Evolutionary conservation across 2,329 filamentous ascomycete species (phyloP).

Genomic region (Calonectria crousiana): DNA sequence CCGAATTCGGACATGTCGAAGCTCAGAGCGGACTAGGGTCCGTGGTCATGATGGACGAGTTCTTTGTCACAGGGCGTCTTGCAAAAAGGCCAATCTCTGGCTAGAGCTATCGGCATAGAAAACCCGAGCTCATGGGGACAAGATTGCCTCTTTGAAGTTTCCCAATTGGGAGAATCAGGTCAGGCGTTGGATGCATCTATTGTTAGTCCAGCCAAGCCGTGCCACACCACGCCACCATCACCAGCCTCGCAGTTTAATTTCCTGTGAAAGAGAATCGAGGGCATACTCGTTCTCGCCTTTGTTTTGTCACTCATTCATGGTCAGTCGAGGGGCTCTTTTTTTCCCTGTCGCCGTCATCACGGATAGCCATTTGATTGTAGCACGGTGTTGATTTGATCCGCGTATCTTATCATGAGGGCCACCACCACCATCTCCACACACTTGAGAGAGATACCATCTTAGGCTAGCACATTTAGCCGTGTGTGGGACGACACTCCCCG

Average conservation of each 20-base stretch:
- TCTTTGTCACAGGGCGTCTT: slow-evolving; percentile 34
- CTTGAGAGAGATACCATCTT: slow-evolving; percentile 24
- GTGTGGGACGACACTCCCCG: slow-evolving; percentile 38
- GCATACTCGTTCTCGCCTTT: not conserved
- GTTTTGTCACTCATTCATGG: not conserved
- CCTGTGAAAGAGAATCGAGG: too few relatives aligned
- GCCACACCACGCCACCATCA: not conserved
- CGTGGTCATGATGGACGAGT: slow-evolving; percentile 20
- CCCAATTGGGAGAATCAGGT: not conserved
- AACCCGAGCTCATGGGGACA: slow-evolving; percentile 4
- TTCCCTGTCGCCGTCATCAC: not conserved
- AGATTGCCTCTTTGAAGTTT: slow-evolving; percentile 31
- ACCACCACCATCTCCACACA: slow-evolving; percentile 8
- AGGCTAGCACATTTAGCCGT: slow-evolving; percentile 37
- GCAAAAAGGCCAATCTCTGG: slow-evolving; percentile 25
- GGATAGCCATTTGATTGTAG: not conserved
- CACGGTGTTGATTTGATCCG: slow-evolving; percentile 13
- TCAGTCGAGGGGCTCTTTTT: not conserved
- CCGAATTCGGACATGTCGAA: slow-evolving; percentile 20
- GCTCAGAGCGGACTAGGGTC: slow-evolving; percentile 29
- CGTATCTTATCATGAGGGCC: not conserved
- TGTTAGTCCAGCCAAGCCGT: slow-evolving; percentile 29
- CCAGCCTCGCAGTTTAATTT: not conserved
- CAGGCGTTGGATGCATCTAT: slow-evolving; percentile 22
- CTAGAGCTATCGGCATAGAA: not conserved